Evolutionary conservation across 768 basidiomycete genomes (phyloP), one percentile per base, ranked within the genome.

Genomic region (Tulasnella calospora): DNA sequence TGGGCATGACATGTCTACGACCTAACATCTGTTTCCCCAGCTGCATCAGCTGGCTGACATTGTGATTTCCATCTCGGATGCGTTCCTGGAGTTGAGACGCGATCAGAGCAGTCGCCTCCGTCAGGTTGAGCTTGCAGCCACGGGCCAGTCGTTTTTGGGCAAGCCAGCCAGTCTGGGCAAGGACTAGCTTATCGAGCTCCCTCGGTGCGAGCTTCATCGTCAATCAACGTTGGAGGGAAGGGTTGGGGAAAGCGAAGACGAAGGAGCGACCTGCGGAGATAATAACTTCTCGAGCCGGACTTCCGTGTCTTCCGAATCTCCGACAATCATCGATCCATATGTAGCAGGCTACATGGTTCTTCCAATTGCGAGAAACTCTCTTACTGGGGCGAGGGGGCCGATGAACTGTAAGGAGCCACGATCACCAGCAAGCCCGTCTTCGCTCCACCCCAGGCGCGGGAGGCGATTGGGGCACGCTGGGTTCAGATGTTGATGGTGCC

Each of bases 81-180:
- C 90, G 89, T 84, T 98, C 97, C 81, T 99, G 97, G 1, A 98
- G 89, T 81, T 94, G 93, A n/a, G 90, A 90, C 1, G 95, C 92
- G 80, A 99, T 95, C 12, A 99, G 89, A 2, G 94, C 96, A 19
- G 91, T 89, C 0, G 96, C 92, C 85, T 99, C 98, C 3, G 93
- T 89, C 80, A 91, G 86, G 85, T 99, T 99, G 76, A 99, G 89
- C 76, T 88, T 89, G 46, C 97, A 83, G 12, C 98, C 98, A n/a
- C 98, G 89, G 6, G 97, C 97, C 21, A 99, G 90, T 55, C 98
- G 92, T 82, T 95, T 92, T 85, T 99, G 97, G 1, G 98, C 95
- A 23, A 99, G 89, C 80, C 89, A 90, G 33, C 98, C 98, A 36
- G 92, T 90, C 92, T 95, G 80, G 74, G 57, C 71, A 27, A 81